These are phyloP conservation scores for Lumnitzera racemosa DNA, from an alignment of 345 rosid species.

Conservation along the genomic window DNA sequence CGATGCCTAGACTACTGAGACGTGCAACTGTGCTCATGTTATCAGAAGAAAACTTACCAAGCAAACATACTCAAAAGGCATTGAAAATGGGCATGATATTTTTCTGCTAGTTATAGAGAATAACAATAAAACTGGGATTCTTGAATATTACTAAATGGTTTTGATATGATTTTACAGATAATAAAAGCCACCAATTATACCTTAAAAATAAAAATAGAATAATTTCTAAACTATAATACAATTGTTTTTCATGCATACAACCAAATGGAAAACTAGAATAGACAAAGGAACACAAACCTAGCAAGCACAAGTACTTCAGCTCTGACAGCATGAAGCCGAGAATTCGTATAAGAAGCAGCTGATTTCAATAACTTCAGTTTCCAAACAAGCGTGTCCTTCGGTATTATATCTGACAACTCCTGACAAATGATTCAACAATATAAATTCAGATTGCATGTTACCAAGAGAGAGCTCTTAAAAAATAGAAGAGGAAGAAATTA, in stretches of 20 bases:
- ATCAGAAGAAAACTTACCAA: not conserved
- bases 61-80: too few relatives aligned
- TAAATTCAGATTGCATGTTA: too few relatives aligned
- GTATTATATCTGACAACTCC: constrained; percentile 25
- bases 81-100: not conserved
- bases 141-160: not conserved
- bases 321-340: constrained; percentile 40
- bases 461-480: not conserved
- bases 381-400: constrained; percentile 31
- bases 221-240: not conserved
- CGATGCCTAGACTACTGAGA: not conserved
- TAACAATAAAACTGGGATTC: not conserved
- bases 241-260: not conserved
- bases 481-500: too few relatives aligned
- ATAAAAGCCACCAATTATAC: too few relatives aligned
- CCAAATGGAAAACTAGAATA: not conserved
- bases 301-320: constrained; percentile 57
- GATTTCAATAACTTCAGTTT: constrained; percentile 33
- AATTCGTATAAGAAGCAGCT: constrained; percentile 50
- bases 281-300: constrained; percentile 29
- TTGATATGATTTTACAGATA: not conserved
- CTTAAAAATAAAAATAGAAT: not conserved
- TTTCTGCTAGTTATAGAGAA: not conserved
- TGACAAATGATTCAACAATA: constrained; percentile 2
- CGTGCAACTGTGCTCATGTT: not conserved